Percentiles rank a stretch among this genome's conserved stretches.
phyloP scores from a whole-genome alignment of 768 basidiomycete species.

The Mycena galericulata region DNA sequence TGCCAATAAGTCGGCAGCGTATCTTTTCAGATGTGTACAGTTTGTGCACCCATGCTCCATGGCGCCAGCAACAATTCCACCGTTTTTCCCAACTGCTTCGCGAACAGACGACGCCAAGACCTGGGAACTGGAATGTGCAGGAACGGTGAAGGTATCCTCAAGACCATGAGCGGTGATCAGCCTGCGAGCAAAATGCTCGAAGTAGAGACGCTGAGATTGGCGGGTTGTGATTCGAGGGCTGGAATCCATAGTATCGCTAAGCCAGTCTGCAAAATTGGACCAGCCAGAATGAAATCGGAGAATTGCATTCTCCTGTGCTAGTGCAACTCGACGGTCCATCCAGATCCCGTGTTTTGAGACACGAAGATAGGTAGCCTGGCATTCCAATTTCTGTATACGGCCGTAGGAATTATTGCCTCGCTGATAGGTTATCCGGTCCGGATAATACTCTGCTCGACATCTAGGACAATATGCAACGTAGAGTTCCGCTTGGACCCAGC shows the following conservation, averaged over 20 bases:
- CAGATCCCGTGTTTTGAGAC: conserved; percentile 44
- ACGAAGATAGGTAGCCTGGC: conserved; percentile 36
- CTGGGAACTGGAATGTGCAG: conserved; percentile 33
- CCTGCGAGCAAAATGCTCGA: conserved; percentile 42
- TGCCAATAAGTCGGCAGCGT: neutral
- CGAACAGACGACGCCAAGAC: conserved; percentile 27
- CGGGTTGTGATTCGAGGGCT: conserved; percentile 31
- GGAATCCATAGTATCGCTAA: conserved; percentile 34
- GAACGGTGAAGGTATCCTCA: conserved; percentile 22
- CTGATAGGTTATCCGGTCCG: conserved; percentile 35
- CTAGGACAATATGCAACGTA: conserved; percentile 29
- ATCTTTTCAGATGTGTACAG: conserved; percentile 18
- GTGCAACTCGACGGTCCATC: conserved; percentile 38
- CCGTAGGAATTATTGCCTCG: neutral
- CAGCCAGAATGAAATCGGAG: conserved; percentile 41
- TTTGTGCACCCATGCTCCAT: conserved; percentile 25
- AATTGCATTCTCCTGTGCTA: conserved; percentile 40
- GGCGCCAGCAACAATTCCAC: conserved; percentile 21
- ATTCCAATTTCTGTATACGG: conserved; percentile 28
- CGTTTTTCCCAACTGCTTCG: conserved; percentile 31
- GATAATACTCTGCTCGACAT: conserved; percentile 37
- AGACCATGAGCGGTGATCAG: conserved; percentile 35
- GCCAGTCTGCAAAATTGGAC: conserved; percentile 42
- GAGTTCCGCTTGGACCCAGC: conserved; percentile 1
- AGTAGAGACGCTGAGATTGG: conserved; percentile 43